Evolutionary conservation across 257 asterid species (phyloP).

Genomic region (Solanum piurae): DNA sequence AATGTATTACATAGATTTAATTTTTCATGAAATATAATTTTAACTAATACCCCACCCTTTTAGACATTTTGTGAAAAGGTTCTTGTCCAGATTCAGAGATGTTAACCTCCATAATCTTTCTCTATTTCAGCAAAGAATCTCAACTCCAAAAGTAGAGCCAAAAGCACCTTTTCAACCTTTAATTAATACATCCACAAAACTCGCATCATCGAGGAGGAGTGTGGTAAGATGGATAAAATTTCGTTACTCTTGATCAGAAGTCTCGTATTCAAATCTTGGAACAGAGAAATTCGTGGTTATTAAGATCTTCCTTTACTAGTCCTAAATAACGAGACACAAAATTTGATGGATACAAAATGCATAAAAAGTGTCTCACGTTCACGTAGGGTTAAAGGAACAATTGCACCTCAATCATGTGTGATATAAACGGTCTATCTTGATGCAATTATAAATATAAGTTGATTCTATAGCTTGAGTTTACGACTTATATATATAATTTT

Average conservation of each 20-base stretch:
- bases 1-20: not conserved
- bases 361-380: not conserved
- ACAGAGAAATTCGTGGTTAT: not conserved
- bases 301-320: not conserved
- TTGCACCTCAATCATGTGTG: not conserved
- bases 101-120: not conserved
- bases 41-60: not conserved
- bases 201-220: not conserved
- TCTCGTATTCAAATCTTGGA: not conserved
- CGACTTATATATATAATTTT: not conserved
- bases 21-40: not conserved
- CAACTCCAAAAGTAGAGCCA: not conserved
- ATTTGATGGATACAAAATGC: not conserved
- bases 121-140: not conserved
- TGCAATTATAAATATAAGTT: not conserved
- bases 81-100: not conserved
- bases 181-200: not conserved
- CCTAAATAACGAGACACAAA: rapidly evolving
- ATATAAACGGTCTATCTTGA: not conserved
- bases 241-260: rapidly evolving
- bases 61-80: not conserved
- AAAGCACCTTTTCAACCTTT: not conserved
- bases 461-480: not conserved
- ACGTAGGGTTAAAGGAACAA: not conserved
- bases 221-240: not conserved